Conservation (phyloP, 1,139 yeast species). For the Lodderomyces theae region DNA sequence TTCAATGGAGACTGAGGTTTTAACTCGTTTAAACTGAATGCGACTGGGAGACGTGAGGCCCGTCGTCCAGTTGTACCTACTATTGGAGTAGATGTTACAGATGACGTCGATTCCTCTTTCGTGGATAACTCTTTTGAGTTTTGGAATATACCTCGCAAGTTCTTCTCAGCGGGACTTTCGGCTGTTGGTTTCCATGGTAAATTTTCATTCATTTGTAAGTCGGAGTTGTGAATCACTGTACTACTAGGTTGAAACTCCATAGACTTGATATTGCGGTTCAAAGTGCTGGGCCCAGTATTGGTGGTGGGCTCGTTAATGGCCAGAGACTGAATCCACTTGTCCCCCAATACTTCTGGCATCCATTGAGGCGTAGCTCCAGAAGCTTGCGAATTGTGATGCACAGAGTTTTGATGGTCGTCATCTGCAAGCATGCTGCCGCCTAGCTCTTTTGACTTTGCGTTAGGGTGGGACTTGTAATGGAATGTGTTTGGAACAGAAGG, state of each 20-base stretch:
- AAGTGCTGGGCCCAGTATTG: background rate
- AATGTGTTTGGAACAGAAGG: conserved; percentile 46
- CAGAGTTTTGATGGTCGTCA: conserved; percentile 5
- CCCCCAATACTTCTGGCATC: conserved; percentile 44
- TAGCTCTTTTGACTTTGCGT: conserved; percentile 39
- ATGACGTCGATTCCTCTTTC: conserved; percentile 27
- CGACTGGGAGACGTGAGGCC: background rate
- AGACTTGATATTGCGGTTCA: conserved; percentile 17
- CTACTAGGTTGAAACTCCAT: conserved; percentile 17
- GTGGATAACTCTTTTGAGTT: conserved; percentile 16
- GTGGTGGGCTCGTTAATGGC: background rate
- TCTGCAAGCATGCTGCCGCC: conserved; percentile 17
- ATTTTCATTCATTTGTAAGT: conserved; percentile 22
- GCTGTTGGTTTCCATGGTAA: conserved; percentile 42
- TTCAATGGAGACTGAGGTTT: conserved; percentile 34
- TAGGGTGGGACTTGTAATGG: conserved; percentile 46
- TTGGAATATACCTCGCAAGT: conserved; percentile 33
- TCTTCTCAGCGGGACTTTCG: conserved; percentile 25
- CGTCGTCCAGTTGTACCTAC: conserved; percentile 7
- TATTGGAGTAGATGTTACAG: conserved; percentile 37
- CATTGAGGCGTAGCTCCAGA: conserved; percentile 37
- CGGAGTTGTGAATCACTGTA: conserved; percentile 39
- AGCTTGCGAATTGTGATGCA: conserved; percentile 1
- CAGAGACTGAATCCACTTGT: conserved; percentile 27
- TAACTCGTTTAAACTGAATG: background rate